Evolutionary conservation across 2,329 filamentous ascomycete genomes (phyloP).

Genomic region (Phoma herbarum): DNA sequence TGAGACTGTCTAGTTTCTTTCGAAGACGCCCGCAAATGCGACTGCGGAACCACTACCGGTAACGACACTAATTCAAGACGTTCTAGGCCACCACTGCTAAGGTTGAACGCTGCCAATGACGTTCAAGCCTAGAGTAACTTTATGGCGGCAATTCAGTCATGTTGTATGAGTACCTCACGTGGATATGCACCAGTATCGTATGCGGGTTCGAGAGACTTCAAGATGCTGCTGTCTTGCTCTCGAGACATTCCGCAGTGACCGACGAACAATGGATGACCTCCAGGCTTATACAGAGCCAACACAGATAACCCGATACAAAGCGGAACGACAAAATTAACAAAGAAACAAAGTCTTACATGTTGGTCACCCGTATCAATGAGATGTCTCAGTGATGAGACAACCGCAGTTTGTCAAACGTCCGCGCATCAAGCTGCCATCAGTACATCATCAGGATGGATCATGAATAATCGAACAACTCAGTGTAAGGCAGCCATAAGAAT

Average conservation of each 20-base stretch:
- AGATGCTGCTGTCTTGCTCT: neutral
- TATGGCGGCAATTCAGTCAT: neutral
- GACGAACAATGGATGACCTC: neutral
- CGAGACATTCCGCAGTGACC: neutral
- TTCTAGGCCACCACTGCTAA: neutral
- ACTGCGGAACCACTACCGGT: neutral
- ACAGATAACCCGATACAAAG: neutral
- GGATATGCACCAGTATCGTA: neutral
- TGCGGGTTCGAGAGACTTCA: neutral
- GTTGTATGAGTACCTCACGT: neutral
- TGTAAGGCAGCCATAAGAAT: neutral
- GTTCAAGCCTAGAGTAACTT: neutral
- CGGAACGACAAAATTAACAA: neutral
- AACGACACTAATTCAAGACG: neutral
- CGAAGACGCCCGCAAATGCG: neutral
- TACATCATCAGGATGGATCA: neutral
- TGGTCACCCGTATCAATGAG: neutral
- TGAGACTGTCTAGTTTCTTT: neutral
- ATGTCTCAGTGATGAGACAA: neutral
- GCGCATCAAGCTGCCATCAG: neutral
- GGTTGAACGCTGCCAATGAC: neutral
- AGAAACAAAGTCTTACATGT: neutral
- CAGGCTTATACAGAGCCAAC: neutral
- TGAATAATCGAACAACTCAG: neutral
- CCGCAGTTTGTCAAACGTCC: neutral